Evolutionary conservation across 202 grass and related monocot species (phyloP), one percentile per base, ranked within the genome.

Genomic region (Sporobolus alterniflorus): DNA sequence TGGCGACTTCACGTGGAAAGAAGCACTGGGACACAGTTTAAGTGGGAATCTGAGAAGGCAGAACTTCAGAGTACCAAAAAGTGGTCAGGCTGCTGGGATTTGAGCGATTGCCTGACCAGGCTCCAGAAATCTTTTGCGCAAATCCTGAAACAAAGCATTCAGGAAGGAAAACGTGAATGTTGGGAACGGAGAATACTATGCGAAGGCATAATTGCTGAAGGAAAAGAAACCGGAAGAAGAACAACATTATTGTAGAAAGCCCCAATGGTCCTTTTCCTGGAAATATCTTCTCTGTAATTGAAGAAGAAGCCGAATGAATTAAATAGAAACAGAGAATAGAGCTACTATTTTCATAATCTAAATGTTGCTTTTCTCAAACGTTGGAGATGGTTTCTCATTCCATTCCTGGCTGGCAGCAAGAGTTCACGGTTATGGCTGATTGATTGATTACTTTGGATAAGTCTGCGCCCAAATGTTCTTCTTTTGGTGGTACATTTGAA

Each of bases 1-100:
- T 95, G 21, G 88, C 77, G 87, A 98, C 80, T 85, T 95, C 92
- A 31, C 77, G 73, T 43, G 92, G 90, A 87, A 98, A 98, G 73
- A 95, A 93, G 63, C 91, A 95, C 91, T 92, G 87, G 33, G 67
- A 74, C 11, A 73, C 41, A 82, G 10, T 78, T 13, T 24, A 85
- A 92, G 26, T 71, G 78, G 11, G 75, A 32, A 74, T 71, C 56
- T 95, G 79, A 88, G 85, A 30, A 84, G 75, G 60, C 64, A 88
- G 48, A 71, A 69, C 6, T 46, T 69, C 10, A 55, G 6, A 3
- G 8, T 75, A 52, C 48, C 18, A 80, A 69, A 41, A 28, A 48
- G 1, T 49, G 15, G 78, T 77, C 41, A 60, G 16, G 74, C 3
- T 69, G 21, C 39, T n/a, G 21, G 40, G 33, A 73, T 48, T 15